Base-by-base conservation (phyloP, 2,329 filamentous ascomycete species). In the Pseudocercospora ulei region DNA sequence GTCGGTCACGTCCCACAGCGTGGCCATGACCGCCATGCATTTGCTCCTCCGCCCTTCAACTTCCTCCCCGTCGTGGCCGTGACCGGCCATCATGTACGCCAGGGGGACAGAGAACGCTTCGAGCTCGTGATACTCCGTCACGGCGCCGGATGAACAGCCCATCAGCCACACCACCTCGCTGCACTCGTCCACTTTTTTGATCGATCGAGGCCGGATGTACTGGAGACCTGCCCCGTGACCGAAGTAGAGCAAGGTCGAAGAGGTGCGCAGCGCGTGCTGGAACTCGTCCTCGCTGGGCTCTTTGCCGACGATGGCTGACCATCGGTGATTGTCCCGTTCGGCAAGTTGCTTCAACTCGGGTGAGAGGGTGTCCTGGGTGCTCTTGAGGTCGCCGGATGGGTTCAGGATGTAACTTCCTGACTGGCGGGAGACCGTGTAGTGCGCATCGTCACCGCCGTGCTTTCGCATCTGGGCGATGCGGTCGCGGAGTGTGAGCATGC, bases 1-100 rank as follows among this genome's bases (percentile, higher is more conserved):
- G 60, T 98, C 90, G 6, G 90, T 98, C 34, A 98, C 90, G 61
- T 98, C 90, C 90, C 90, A 98, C 23, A 98, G 69, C 9, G 87
- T 95, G 29, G 86, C 90, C 2, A 96, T 78, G 6, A 96, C 76
- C 0, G 88, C 86, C 3, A 86, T 51, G 57, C 66, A 52, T 42
- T 50, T 56, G 8, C 41, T 35, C 11, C 7, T n/a, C 7, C 14
- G 3, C 14, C 3, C 12, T 3, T 20, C 18, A 5, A 7, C 5
- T 22, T 12, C 30, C 7, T 33, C 8, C 20, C 4, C 18, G 8
- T 7, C 30, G 6, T 23, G 30, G 18, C 5, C 18, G 22, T 74
- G 77, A 1, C 85, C 88, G 0, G 86, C 87, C 51, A 88, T 78
- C 63, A 98, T 78, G 64, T 96, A 96, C 53, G 87, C 86, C 65